Evolutionary conservation across 805 yeast genomes (phyloP), one percentile per base, ranked within the genome.

Genomic region (Aciculoconidium aculeatum): DNA sequence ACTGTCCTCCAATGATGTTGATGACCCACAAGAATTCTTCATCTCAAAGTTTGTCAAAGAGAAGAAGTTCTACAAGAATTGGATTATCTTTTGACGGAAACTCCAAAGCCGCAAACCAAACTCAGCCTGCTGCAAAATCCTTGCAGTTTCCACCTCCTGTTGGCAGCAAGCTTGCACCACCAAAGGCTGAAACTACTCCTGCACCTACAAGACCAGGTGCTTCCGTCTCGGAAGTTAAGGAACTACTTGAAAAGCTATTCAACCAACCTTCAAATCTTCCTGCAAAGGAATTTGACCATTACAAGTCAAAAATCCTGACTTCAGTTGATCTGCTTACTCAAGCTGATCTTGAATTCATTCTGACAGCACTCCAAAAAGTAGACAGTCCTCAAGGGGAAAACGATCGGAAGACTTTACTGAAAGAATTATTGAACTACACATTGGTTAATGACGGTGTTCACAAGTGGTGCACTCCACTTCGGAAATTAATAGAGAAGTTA

Each of bases 381-480:
- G n/a, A n/a, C n/a, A n/a, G n/a, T n/a, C n/a, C n/a, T n/a, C n/a
- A n/a, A n/a, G n/a, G n/a, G n/a, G n/a, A n/a, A n/a, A n/a, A n/a
- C n/a, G n/a, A n/a, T n/a, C n/a, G n/a, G n/a, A 36, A 30, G 15
- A 22, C 21, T 20, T 22, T 67, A 58, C 31, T 63, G 61, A 32
- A 52, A 44, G 34, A 45, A 40, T 27, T 60, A 60, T 29, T 66
- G 60, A 57, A 67, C 17, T 78, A 74, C 61, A 75, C 78, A 73
- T 58, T 78, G 55, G 42, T 55, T 2, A 73, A 76, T 41, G 67
- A 65, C 23, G 77, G 81, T 1, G 70, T 73, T 7, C 63, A 75
- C 29, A 52, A 55, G 14, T 82, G 94, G 94, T 74, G 82, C 37
- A 64, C 74, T 15, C 80, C 88, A 3, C 58, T 82, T 30, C 67